Conservation (phyloP, 2,329 filamentous ascomycete species). For the Pseudocercospora crystallina region DNA sequence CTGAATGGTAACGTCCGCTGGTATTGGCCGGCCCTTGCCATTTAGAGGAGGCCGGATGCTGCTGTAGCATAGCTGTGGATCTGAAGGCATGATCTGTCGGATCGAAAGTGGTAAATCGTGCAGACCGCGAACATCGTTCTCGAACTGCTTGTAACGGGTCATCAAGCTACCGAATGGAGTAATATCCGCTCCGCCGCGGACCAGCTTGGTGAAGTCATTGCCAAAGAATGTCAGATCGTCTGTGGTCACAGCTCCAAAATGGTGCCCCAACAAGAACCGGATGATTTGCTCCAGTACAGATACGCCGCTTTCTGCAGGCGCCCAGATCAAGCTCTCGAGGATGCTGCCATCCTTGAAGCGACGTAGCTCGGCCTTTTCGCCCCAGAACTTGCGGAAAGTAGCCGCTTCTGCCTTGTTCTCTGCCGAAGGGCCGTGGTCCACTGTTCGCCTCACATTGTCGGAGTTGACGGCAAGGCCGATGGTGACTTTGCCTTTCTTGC, state of each 20-base stretch:
- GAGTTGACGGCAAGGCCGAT: conserved; percentile 73
- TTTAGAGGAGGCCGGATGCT: conserved; percentile 58
- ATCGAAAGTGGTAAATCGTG: conserved; percentile 86
- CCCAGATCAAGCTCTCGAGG: conserved; percentile 87
- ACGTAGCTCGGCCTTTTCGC: conserved; percentile 84
- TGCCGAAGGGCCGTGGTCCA: conserved; percentile 84
- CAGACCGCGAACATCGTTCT: conserved; percentile 72
- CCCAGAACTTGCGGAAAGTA: conserved; percentile 89
- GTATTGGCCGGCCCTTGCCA: conserved; percentile 50
- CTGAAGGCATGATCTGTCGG: conserved; percentile 73
- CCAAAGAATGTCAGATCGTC: conserved; percentile 44
- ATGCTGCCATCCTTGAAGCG: conserved; percentile 96
- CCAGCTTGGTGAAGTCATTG: conserved; percentile 47
- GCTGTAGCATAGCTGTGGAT: conserved; percentile 71
- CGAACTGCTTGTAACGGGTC: conserved; percentile 69
- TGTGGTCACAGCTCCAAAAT: conserved; percentile 62
- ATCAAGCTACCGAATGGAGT: conserved; percentile 67
- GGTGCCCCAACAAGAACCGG: conserved; percentile 66
- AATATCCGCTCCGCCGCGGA: conserved; percentile 40
- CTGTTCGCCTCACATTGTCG: conserved; percentile 68
- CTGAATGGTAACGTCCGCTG: conserved; percentile 78
- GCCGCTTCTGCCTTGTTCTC: conserved; percentile 82
- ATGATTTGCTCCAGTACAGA: conserved; percentile 79
- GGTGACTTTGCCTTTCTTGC: conserved; percentile 46
- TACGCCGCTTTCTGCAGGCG: conserved; percentile 53